Conservation (phyloP, 2,329 filamentous ascomycete genomes). For the Aureobasidium sp. region DNA sequence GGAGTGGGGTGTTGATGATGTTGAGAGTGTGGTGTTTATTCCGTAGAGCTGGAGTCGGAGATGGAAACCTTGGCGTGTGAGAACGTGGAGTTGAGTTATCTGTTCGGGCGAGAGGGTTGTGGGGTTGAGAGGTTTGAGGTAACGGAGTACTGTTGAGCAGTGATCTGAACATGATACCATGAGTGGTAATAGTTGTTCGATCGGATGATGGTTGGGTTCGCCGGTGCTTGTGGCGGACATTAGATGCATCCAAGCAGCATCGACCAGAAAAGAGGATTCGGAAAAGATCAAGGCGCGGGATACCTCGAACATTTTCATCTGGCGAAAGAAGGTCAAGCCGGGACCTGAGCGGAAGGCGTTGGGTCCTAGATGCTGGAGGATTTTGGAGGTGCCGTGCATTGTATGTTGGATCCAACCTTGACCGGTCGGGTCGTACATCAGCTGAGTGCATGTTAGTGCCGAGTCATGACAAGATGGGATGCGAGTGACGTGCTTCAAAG, state of each 20-base stretch:
- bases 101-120: neutral
- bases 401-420: constrained; percentile 4
- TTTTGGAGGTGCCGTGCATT: neutral
- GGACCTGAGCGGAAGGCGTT: neutral
- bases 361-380: neutral
- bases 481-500: neutral
- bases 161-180: constrained; percentile 3
- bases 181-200: neutral
- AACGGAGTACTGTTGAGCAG: neutral
- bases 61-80: neutral
- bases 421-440: neutral
- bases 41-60: neutral
- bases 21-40: neutral
- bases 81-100: neutral
- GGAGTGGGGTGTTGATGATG: neutral
- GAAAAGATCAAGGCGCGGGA: neutral
- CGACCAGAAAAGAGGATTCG: neutral
- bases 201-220: neutral
- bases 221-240: neutral
- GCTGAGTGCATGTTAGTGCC: neutral
- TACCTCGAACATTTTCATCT: neutral
- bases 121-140: neutral
- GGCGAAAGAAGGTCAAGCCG: neutral
- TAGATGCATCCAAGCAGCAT: neutral
- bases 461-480: too few relatives aligned